Evolutionary conservation across 768 basidiomycete species (phyloP).

Genomic region (Mycena capillaripes): DNA sequence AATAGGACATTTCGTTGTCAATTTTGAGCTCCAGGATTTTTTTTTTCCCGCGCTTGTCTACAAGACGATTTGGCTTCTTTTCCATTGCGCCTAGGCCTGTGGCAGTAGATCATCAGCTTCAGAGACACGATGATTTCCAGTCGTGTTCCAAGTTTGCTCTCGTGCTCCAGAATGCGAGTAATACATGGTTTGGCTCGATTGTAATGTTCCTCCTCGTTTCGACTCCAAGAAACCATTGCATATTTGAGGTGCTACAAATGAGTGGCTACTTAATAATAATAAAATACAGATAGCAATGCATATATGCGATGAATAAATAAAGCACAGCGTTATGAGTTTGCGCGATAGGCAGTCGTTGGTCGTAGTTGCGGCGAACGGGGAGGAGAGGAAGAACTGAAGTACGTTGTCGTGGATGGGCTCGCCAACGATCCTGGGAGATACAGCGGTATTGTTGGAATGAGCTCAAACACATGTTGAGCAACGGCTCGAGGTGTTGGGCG

Average conservation of each 20-base stretch:
- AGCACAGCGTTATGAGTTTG: conserved; percentile 11
- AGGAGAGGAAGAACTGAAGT: conserved; percentile 34
- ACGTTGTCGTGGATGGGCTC: conserved; percentile 37
- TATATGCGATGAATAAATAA: conserved; percentile 7
- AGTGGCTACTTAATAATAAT: conserved; percentile 17
- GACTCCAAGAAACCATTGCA: neutral
- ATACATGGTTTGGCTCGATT: no score
- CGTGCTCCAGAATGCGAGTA: no score
- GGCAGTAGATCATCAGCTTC: no score
- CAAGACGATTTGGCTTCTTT: no score
- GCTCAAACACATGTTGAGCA: conserved; percentile 83
- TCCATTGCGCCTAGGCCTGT: no score
- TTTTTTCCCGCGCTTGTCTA: no score
- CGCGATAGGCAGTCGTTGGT: conserved; percentile 28
- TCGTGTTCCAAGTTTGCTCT: no score
- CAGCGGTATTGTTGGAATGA: conserved; percentile 82
- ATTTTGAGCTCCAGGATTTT: no score
- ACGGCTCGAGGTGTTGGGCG: conserved; percentile 61
- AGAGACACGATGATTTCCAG: no score
- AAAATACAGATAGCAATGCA: conserved; percentile 19
- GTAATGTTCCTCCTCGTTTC: no score
- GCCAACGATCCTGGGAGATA: conserved; percentile 63
- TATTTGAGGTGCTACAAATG: conserved; percentile 30
- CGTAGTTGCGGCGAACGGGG: conserved; percentile 33
- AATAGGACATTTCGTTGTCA: no score